Evolutionary conservation across 768 basidiomycete genomes (phyloP).

Genomic region (Pseudohyphozyma bogoriensis): DNA sequence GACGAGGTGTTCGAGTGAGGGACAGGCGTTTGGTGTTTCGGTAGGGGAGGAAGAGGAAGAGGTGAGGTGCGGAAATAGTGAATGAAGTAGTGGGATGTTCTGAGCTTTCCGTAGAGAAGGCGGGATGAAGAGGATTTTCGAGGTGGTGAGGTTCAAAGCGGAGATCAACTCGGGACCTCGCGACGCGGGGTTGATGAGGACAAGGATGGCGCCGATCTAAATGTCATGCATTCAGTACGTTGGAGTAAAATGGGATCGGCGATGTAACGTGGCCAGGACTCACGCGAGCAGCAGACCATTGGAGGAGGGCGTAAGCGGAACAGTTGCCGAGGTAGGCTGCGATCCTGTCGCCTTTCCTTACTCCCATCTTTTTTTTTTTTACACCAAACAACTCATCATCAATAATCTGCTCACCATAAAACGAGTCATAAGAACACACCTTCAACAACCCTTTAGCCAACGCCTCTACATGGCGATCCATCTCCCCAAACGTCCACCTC

Average conservation of each 20-base stretch:
- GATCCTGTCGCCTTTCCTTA: slow-evolving; percentile 64
- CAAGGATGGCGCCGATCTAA: slow-evolving; percentile 62
- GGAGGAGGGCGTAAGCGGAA: slow-evolving; percentile 59
- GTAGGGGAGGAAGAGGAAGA: slow-evolving; percentile 32
- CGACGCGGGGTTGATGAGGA: slow-evolving; percentile 75
- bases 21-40: slow-evolving; percentile 47
- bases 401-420: too few relatives aligned
- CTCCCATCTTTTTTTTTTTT: too few relatives aligned
- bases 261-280: neutral
- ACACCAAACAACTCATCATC: too few relatives aligned
- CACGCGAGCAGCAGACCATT: slow-evolving; percentile 69
- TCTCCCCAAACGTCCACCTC: slow-evolving; percentile 64
- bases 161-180: slow-evolving; percentile 57
- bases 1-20: slow-evolving; percentile 54
- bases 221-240: too few relatives aligned
- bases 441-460: slow-evolving; percentile 59
- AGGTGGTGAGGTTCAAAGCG: slow-evolving; percentile 44
- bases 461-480: slow-evolving; percentile 55
- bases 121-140: slow-evolving; percentile 50
- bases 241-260: neutral
- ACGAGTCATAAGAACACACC: too few relatives aligned
- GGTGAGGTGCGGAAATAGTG: slow-evolving; percentile 47
- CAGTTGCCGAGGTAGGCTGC: slow-evolving; percentile 77
- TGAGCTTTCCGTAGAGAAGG: slow-evolving; percentile 57
- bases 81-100: slow-evolving; percentile 56